These are phyloP conservation scores for Penicillium waksmanii DNA, from an alignment of 495 filamentous ascomycete species.

Conservation along the genomic window DNA sequence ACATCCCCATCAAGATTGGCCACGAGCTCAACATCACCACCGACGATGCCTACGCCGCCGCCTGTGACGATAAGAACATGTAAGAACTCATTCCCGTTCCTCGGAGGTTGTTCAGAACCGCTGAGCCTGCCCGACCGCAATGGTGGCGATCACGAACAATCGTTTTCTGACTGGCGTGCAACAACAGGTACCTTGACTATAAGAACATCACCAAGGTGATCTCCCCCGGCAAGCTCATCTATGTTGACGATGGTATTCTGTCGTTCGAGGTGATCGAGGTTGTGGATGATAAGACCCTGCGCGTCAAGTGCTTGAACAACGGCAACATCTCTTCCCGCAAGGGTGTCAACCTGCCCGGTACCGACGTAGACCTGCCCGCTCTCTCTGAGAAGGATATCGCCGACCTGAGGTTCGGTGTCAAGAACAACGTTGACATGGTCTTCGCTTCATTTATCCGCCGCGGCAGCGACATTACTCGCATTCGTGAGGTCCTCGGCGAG, in stretches of 20 bases:
- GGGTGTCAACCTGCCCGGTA: slow-evolving; percentile 98
- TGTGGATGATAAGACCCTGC: slow-evolving; percentile 84
- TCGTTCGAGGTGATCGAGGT: slow-evolving; percentile 92
- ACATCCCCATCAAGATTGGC: slow-evolving; percentile 84
- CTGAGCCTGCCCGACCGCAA: background rate
- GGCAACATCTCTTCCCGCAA: slow-evolving; percentile 98
- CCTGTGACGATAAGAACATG: slow-evolving; percentile 90
- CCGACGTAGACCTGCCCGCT: slow-evolving; percentile 95
- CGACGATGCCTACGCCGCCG: slow-evolving; percentile 88
- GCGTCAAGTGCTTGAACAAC: slow-evolving; percentile 86
- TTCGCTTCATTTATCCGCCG: slow-evolving; percentile 98
- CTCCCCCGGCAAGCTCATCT: slow-evolving; percentile 88
- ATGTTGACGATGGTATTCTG: slow-evolving; percentile 96
- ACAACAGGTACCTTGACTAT: slow-evolving; percentile 91
- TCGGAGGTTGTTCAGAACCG: too few relatives aligned
- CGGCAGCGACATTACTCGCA: slow-evolving; percentile 86
- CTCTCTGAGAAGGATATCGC: slow-evolving; percentile 97
- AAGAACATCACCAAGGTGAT: slow-evolving; percentile 99
- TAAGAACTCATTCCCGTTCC: slow-evolving; percentile 48
- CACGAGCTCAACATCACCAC: slow-evolving; percentile 92
- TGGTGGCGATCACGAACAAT: background rate
- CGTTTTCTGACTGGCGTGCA: slow-evolving; percentile 18
- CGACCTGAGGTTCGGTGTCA: slow-evolving; percentile 92
- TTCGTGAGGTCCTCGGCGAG: slow-evolving; percentile 87
- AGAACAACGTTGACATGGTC: slow-evolving; percentile 98